A percentile compares a stretch with the other conserved stretches of the same genome.
Conservation (phyloP, 352 stramenopile species). For the Blastocystis sp. region DNA sequence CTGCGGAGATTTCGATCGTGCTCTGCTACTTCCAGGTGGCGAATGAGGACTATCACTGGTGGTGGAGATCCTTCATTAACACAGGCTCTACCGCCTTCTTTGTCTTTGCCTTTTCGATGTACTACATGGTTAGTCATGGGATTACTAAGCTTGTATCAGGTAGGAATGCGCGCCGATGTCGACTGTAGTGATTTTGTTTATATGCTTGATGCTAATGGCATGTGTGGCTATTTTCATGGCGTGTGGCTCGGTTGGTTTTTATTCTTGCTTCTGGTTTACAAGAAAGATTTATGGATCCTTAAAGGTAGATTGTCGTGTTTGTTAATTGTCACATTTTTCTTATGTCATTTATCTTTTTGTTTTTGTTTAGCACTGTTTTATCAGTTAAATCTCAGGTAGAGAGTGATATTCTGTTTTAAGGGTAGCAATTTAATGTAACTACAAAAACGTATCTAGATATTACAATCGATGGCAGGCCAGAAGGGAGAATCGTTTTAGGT, state of each 20-base stretch:
- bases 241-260: slow-evolving; percentile 89
- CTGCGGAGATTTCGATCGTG: slow-evolving; percentile 94
- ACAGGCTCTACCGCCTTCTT: slow-evolving; percentile 89
- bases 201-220: slow-evolving; percentile 98
- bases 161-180: not conserved
- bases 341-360: not conserved
- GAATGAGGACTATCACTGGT: slow-evolving; percentile 93
- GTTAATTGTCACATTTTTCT: not conserved
- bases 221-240: slow-evolving; percentile 93
- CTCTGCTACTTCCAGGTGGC: slow-evolving; percentile 99
- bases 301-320: slow-evolving; percentile 74
- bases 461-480: not conserved
- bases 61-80: slow-evolving; percentile 88
- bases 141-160: slow-evolving; percentile 84
- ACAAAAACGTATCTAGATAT: slow-evolving; percentile 26
- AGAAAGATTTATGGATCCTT: slow-evolving; percentile 94
- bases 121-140: slow-evolving; percentile 96
- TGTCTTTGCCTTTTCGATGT: slow-evolving; percentile 96
- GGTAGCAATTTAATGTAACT: slow-evolving; percentile 30
- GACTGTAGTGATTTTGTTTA: slow-evolving; percentile 83
- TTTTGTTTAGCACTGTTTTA: not conserved
- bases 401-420: not conserved
- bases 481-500: slow-evolving; percentile 33
- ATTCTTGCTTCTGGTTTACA: slow-evolving; percentile 95
- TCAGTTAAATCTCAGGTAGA: not conserved